Evolutionary conservation across 2,329 filamentous ascomycete species (phyloP).

Genomic region (Simplicillium aogashimaense): DNA sequence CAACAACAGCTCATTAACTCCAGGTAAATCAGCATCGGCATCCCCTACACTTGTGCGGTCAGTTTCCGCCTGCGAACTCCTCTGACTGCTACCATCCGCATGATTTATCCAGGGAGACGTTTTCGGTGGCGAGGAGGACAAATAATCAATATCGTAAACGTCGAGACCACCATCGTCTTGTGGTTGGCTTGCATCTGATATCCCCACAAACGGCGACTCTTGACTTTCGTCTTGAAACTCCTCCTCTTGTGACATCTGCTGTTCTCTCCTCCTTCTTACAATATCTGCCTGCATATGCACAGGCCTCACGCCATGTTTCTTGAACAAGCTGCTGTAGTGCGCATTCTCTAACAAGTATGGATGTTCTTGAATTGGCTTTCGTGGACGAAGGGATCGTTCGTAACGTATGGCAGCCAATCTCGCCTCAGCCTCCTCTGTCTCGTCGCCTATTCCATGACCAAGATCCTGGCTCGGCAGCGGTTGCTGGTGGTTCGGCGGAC

Average conservation of each 20-base stretch:
- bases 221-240: constrained; percentile 45
- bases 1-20: constrained; percentile 22
- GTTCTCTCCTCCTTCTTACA: constrained; percentile 17
- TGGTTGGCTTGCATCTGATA: constrained; percentile 25
- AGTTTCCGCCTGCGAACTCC: constrained; percentile 23
- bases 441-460: background rate
- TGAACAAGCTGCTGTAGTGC: constrained; percentile 41
- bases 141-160: constrained; percentile 11
- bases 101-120: constrained; percentile 15
- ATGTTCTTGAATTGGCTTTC: constrained; percentile 52
- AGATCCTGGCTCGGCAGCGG: constrained; percentile 4
- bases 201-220: constrained; percentile 19
- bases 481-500: background rate
- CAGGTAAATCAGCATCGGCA: constrained; percentile 25
- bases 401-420: constrained; percentile 20
- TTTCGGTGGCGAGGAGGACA: constrained; percentile 19
- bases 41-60: constrained; percentile 22
- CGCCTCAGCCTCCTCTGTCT: background rate
- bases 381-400: constrained; percentile 43
- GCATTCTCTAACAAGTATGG: constrained; percentile 48
- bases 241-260: constrained; percentile 34
- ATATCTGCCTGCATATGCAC: constrained; percentile 13
- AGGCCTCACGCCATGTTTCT: constrained; percentile 44
- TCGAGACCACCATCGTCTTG: constrained; percentile 10
- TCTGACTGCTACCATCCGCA: constrained; percentile 20